These are phyloP conservation scores for Trichoderma semiorbis DNA, from an alignment of 2,329 filamentous ascomycete species.

Conservation along the genomic window DNA sequence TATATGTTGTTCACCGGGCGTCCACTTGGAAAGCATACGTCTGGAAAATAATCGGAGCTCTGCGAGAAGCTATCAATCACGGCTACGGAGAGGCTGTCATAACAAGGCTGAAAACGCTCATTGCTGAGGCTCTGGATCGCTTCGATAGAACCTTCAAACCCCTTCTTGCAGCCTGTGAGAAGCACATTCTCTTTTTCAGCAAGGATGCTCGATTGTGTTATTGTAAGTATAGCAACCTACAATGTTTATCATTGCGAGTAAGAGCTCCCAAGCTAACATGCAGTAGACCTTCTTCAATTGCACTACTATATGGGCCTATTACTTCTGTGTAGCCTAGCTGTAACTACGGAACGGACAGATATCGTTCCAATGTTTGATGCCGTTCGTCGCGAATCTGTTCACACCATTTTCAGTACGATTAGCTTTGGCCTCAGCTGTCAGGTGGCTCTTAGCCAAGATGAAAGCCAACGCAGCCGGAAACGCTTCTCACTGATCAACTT, in stretches of 20 bases:
- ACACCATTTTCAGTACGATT: background rate
- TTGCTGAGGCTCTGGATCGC: background rate
- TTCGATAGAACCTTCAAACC: conserved; percentile 1
- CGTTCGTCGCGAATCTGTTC: background rate
- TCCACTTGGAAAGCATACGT: conserved; percentile 4
- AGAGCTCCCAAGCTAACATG: background rate
- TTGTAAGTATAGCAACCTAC: background rate
- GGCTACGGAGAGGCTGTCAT: background rate
- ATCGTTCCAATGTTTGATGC: background rate
- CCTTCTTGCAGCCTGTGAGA: background rate
- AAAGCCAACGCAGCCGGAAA: background rate
- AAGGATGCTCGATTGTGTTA: conserved; percentile 2
- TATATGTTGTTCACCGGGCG: background rate
- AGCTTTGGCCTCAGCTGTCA: conserved; percentile 1
- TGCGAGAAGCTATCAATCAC: conserved; percentile 1
- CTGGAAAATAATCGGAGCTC: background rate
- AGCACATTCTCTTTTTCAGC: background rate
- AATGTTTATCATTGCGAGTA: background rate
- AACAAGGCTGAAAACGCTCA: background rate
- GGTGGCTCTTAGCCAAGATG: background rate
- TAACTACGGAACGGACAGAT: background rate
- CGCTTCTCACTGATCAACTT: background rate
- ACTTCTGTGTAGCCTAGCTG: background rate
- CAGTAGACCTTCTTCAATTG: background rate
- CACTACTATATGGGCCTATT: conserved; percentile 3